phyloP scores from a whole-genome alignment of 1,139 yeast genomes.

The Yamadazyma siamensis region DNA sequence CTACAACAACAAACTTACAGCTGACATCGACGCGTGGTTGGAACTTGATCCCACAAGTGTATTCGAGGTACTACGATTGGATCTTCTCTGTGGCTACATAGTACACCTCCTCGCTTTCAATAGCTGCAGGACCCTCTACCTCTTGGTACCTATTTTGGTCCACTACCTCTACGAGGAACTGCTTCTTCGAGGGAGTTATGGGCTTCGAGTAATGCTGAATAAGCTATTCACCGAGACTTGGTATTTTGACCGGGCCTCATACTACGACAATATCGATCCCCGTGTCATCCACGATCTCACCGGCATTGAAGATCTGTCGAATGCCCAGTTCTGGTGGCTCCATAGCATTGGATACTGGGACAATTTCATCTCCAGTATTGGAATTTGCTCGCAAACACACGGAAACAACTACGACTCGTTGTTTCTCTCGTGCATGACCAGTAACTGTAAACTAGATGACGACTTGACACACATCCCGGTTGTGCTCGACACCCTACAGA shows the following conservation, averaged over 20 bases:
- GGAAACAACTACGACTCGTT: slow-evolving; percentile 10
- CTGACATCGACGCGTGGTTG: slow-evolving; percentile 41
- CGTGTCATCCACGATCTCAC: slow-evolving; percentile 17
- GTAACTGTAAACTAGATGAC: slow-evolving; percentile 5
- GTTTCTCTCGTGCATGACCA: slow-evolving; percentile 7
- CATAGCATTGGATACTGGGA: slow-evolving; percentile 31
- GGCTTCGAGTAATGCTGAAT: slow-evolving; percentile 9
- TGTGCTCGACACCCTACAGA: slow-evolving; percentile 5
- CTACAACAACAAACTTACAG: slow-evolving; percentile 21
- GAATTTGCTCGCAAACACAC: slow-evolving; percentile 8
- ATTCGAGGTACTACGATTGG: slow-evolving; percentile 18
- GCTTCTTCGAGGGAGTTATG: slow-evolving; percentile 4
- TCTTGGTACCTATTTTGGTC: slow-evolving; percentile 31
- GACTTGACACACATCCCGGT: not conserved
- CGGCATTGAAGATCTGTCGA: slow-evolving; percentile 13
- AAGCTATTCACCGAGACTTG: slow-evolving; percentile 27
- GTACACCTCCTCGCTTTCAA: slow-evolving; percentile 32
- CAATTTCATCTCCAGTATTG: slow-evolving; percentile 17
- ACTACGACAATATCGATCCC: slow-evolving; percentile 17
- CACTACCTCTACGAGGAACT: slow-evolving; percentile 37
- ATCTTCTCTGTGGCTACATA: slow-evolving; percentile 32
- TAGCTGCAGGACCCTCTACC: slow-evolving; percentile 28
- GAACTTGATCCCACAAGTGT: slow-evolving; percentile 27
- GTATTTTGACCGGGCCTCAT: slow-evolving; percentile 16
- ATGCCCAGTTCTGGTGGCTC: slow-evolving; percentile 26